These are phyloP conservation scores for Kodamaea fukazawae DNA, from an alignment of 805 yeast genomes.

Conservation along the genomic window DNA sequence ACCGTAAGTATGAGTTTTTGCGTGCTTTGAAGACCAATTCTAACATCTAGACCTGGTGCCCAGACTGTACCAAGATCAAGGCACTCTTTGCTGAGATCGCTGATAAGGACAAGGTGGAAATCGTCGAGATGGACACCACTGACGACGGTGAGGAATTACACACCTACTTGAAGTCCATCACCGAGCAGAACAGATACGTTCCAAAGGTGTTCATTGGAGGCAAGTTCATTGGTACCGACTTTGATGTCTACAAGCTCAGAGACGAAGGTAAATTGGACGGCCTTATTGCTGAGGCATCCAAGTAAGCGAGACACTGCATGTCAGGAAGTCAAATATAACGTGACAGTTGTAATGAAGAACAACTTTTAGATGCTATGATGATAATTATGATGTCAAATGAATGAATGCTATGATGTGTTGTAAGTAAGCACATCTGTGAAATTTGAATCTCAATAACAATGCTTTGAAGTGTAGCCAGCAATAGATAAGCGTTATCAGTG, in stretches of 20 bases:
- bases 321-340: too few relatives aligned
- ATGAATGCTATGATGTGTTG: too few relatives aligned
- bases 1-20: neutral
- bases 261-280: slow-evolving; percentile 2
- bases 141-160: slow-evolving; percentile 4
- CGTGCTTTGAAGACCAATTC: neutral
- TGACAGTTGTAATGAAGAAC: too few relatives aligned
- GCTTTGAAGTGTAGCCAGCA: too few relatives aligned
- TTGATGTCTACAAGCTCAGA: neutral
- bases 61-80: slow-evolving; percentile 4
- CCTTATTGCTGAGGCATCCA: slow-evolving; percentile 3
- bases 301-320: neutral
- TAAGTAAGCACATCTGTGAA: too few relatives aligned
- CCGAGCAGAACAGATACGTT: slow-evolving; percentile 4
- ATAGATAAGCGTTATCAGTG: too few relatives aligned
- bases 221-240: slow-evolving; percentile 3
- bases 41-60: slow-evolving; percentile 6
- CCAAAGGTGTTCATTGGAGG: slow-evolving; percentile 6
- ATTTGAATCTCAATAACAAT: too few relatives aligned
- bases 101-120: slow-evolving; percentile 2
- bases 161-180: slow-evolving; percentile 4
- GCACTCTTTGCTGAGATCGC: slow-evolving; percentile 4
- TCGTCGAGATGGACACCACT: slow-evolving; percentile 1
- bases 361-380: too few relatives aligned
- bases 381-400: too few relatives aligned